Evolutionary conservation across 2,329 filamentous ascomycete genomes (phyloP).

Genomic region (Tolypocladium pustulatum): DNA sequence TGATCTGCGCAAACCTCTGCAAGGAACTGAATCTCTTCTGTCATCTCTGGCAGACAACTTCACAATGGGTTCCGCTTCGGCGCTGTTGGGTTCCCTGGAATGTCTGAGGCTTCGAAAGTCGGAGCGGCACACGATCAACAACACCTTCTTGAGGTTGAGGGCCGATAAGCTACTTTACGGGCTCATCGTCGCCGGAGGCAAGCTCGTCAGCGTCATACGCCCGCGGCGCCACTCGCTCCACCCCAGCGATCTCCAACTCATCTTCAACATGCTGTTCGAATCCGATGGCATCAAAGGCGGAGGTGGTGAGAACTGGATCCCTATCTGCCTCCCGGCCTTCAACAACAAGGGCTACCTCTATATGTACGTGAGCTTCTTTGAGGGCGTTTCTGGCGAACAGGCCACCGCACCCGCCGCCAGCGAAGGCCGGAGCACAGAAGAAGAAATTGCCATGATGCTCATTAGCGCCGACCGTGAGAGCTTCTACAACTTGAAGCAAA

Average conservation of each 20-base stretch:
- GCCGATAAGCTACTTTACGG: slow-evolving; percentile 80
- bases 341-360: slow-evolving; percentile 95
- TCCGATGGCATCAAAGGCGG: slow-evolving; percentile 84
- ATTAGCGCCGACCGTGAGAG: slow-evolving; percentile 89
- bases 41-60: slow-evolving; percentile 92
- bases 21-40: slow-evolving; percentile 83
- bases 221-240: slow-evolving; percentile 93
- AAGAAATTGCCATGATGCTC: slow-evolving; percentile 82
- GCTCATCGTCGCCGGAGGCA: slow-evolving; percentile 82
- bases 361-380: slow-evolving; percentile 97
- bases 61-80: slow-evolving; percentile 81
- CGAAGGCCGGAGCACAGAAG: slow-evolving; percentile 54
- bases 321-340: slow-evolving; percentile 89
- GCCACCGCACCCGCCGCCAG: slow-evolving; percentile 34
- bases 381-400: slow-evolving; percentile 36
- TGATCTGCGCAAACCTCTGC: slow-evolving; percentile 77
- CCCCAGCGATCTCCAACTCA: slow-evolving; percentile 86
- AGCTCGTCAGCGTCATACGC: slow-evolving; percentile 86
- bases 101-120: slow-evolving; percentile 87
- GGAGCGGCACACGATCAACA: slow-evolving; percentile 78
- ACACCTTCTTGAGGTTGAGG: slow-evolving; percentile 68
- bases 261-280: slow-evolving; percentile 99
- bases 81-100: slow-evolving; percentile 80
- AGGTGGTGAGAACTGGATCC: slow-evolving; percentile 93
- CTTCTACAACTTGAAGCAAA: slow-evolving; percentile 78